Evolutionary conservation across 176 grass and related monocot genomes (phyloP).

Genomic region (Triticum aestivum): IWGSC_CS_RefSeq_v2.1 NC_057796.1:345082109-345082608

Average conservation of each 20-base stretch:
- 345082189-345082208: slow-evolving; percentile 97
- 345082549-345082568: not conserved
- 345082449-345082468: not conserved
- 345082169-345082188: slow-evolving; percentile 99
- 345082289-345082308: not conserved
- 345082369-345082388: not conserved
- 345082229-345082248: slow-evolving; percentile 88
- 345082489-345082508: not conserved
- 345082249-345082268: not conserved
- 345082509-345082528: not conserved
- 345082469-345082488: not conserved
- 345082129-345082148: not conserved
- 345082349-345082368: not conserved
- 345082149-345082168: slow-evolving; percentile 29
- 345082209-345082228: slow-evolving; percentile 89
- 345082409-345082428: not conserved
- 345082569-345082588: not conserved
- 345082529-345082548: no score
- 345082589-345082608: not conserved
- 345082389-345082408: not conserved
- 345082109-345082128: not conserved
- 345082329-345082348: not conserved
- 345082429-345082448: not conserved
- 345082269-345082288: not conserved
- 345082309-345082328: not conserved